Base-by-base conservation (phyloP, 768 basidiomycete species). In the Hysterangium stoloniferum region DNA sequence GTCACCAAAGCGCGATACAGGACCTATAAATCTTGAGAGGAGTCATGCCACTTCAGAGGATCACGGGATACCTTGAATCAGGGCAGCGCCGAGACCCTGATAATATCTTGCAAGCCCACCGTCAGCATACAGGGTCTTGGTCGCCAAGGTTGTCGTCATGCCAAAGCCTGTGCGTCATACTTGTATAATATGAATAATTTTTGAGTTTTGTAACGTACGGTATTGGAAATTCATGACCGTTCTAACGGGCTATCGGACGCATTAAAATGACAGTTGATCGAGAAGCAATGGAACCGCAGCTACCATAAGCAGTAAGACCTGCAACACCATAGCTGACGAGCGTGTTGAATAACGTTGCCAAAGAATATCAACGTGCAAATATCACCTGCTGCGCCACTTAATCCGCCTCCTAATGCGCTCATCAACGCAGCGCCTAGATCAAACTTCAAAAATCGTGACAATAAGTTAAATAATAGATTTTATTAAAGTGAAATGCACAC, bases 181-280 rank as follows among this genome's bases (percentile, higher is more conserved):
- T 35, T 46, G 3, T 19, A 0, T 11, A 13, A 32, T 2, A 19
- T 28, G 7, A 13, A 24, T 7, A 38, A n/a, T n/a, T n/a, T n/a
- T n/a, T n/a, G n/a, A n/a, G n/a, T n/a, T 28, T 40, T n/a, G 13
- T 9, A 29, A 2, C 49, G 25, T 27, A 51, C 84, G 79, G 64
- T 93, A 92, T 68, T 93, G 91, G 62, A 88, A 96, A 71, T 97
- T 98, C 95, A 98, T 97, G 49, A 93, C 76, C 2, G 94, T 96
- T n/a, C 91, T 79, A n/a, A 95, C 66, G 4, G 91, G 92, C 85
- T 85, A 48, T 41, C 24, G 25, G n/a, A 32, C n/a, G 22, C 11
- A 54, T 35, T 54, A 51, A 57, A 32, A 52, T 13, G 29, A 54
- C 41, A 51, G 44, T 28, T 40, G 36, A 19, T 45, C 20, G 19